Evolutionary conservation across 805 yeast species (phyloP), one percentile per base, ranked within the genome.

Genomic region (Cephaloascus fragrans): DNA sequence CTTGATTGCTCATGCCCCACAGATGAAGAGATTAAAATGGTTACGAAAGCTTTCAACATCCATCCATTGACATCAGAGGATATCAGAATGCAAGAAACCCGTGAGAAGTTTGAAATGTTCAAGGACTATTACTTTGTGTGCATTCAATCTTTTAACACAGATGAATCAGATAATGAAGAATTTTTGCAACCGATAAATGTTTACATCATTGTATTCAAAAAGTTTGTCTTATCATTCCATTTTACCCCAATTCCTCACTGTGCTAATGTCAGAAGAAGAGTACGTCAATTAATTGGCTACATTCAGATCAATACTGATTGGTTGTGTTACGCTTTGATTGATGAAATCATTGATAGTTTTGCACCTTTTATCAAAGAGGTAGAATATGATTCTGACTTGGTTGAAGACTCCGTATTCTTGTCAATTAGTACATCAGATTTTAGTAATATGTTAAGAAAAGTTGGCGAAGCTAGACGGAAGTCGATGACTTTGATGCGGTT

Each of bases 21-120:
- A 0, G 97, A 93, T 52, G 97, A 88, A 48, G 98, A 90, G 57
- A 86, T 93, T 95, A 88, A 90, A 51, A 93, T 83, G 0, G 49
- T 90, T 10, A 77, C 94, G 20, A 87, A 87, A 51, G 79, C 97
- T 0, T 90, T 90, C 62, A 95, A 95, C 1, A 86, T 90, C 40
- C 98, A 90, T 59, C 98, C 98, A 0, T 71, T 90, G 49, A 90
- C 98, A 1, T 85, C 97, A 0, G 98, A 90, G 55, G 98, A 90
- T 61, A 89, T 90, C 37, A 83, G 84, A 43, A 61, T 89, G 26
- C 95, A 95, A 2, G 98, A 90, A 55, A 83, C 95, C 1, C 76
- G 97, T 46, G 98, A 90, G 57, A 90, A 90, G 53, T 96, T 90
- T 18, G 98, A 90, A 59, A 59, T 93, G 26, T 90, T 90, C 64